Evolutionary conservation across 1,284 basidiomycete genomes (phyloP).

Genomic region (Microbotryomycetes sp.): DNA sequence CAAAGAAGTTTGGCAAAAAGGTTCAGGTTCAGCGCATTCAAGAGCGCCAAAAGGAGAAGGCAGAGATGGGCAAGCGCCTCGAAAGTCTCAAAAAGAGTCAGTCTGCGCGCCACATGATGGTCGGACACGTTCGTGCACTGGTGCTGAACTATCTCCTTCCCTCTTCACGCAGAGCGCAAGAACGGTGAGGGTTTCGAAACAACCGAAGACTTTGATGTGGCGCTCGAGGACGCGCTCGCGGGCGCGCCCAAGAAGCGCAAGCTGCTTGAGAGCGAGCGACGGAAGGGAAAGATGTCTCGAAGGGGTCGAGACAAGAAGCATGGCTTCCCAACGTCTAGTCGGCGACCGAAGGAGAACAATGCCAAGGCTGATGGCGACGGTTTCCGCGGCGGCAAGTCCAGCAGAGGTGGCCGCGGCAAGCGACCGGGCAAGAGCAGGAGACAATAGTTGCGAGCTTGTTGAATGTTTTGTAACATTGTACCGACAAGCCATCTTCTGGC

Average conservation of each 20-base stretch:
- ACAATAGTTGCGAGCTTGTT: conserved; percentile 4
- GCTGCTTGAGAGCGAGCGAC: conserved; percentile 37
- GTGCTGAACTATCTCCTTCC: not conserved
- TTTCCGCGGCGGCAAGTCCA: conserved; percentile 39
- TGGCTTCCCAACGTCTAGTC: conserved; percentile 60
- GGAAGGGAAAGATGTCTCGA: conserved; percentile 50
- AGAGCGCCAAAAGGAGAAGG: conserved; percentile 66
- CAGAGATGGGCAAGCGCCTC: conserved; percentile 74
- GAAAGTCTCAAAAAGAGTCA: conserved; percentile 80
- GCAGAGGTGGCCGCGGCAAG: conserved; percentile 25
- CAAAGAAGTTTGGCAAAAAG: conserved; percentile 98
- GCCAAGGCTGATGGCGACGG: conserved; percentile 8
- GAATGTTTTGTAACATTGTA: not conserved
- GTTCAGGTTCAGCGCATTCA: conserved; percentile 80
- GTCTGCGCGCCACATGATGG: conserved; percentile 36
- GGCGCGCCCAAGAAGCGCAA: conserved; percentile 53
- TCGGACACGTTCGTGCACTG: not conserved
- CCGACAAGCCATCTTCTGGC: too few relatives aligned
- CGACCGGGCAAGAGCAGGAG: conserved; percentile 39
- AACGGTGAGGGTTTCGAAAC: conserved; percentile 61
- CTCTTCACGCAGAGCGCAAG: conserved; percentile 33
- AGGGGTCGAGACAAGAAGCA: conserved; percentile 66
- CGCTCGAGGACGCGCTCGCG: conserved; percentile 73
- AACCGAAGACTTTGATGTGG: conserved; percentile 61
- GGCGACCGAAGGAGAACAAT: conserved; percentile 70